Evolutionary conservation across 2,329 filamentous ascomycete genomes (phyloP).

Genomic region (Paraphoma sp.): DNA sequence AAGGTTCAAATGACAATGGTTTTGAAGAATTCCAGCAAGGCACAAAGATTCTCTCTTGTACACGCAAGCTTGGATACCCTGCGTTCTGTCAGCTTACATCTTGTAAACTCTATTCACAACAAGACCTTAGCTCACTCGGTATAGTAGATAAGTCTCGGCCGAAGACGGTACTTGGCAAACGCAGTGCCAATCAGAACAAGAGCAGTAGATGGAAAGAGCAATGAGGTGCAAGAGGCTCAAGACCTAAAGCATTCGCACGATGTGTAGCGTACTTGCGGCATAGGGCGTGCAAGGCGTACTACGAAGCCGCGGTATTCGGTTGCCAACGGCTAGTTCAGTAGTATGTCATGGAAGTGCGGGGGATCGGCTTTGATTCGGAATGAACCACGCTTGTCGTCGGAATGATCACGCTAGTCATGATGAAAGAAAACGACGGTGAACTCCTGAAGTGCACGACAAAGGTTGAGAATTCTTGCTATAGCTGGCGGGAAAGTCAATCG

Average conservation of each 20-base stretch:
- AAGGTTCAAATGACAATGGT: background rate
- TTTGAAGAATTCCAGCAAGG: background rate
- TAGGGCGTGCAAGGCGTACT: constrained; percentile 14
- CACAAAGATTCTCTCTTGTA: background rate
- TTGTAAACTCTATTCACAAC: background rate
- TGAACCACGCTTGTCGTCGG: constrained; percentile 2
- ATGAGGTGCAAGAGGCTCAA: too few relatives aligned
- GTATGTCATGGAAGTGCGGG: constrained; percentile 4
- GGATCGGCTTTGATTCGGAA: constrained; percentile 9
- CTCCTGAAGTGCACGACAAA: too few relatives aligned
- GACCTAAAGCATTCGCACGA: background rate
- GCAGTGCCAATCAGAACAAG: background rate
- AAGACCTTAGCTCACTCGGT: background rate
- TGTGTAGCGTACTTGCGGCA: constrained; percentile 1
- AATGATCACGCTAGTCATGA: background rate
- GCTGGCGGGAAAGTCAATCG: too few relatives aligned
- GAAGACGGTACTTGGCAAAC: background rate
- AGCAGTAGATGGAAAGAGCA: background rate
- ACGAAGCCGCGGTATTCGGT: constrained; percentile 23
- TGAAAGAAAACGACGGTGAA: too few relatives aligned
- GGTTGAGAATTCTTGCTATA: too few relatives aligned
- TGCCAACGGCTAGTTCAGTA: constrained; percentile 18
- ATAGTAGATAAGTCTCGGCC: background rate
- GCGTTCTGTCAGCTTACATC: background rate
- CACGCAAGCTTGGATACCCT: background rate